Percentiles rank a stretch among this genome's conserved stretches.
These are phyloP conservation scores for Dipteronia dyeriana DNA, from an alignment of 345 rosid species.

Conservation along the genomic window DNA sequence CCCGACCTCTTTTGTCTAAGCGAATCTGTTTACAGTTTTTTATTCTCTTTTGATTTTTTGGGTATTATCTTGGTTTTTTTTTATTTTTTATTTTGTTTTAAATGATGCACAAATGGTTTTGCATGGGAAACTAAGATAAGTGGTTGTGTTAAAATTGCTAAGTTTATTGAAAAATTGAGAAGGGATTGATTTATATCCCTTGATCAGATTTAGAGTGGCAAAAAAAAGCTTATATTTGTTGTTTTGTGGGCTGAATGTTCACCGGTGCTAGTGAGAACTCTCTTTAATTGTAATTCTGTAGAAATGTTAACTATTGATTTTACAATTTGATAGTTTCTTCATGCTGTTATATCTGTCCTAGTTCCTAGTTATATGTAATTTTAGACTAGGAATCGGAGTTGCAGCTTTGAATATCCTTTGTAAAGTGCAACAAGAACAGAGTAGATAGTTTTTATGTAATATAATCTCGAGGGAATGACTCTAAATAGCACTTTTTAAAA, in stretches of 20 bases:
- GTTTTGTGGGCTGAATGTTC: not conserved
- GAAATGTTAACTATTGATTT: constrained; percentile 1
- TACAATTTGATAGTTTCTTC: constrained; percentile 2
- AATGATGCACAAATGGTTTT: not conserved
- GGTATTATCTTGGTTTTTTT: not conserved
- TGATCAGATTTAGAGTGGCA: not conserved
- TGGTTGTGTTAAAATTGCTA: not conserved
- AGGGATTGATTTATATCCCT: not conserved
- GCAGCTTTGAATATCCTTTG: constrained; percentile 4
- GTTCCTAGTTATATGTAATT: not conserved
- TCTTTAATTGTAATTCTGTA: not conserved
- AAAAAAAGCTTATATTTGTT: not conserved
- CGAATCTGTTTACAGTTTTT: not conserved
- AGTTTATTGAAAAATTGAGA: not conserved
- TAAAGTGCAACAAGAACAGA: not conserved
- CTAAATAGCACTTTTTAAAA: no score
- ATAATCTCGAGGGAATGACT: no score
- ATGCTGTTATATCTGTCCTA: not conserved
- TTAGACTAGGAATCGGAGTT: not conserved
- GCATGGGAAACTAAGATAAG: not conserved
- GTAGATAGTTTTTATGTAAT: not conserved
- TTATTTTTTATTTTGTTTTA: no score
- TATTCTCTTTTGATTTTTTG: constrained; percentile 1
- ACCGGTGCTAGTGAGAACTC: not conserved
- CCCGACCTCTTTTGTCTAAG: not conserved